phyloP scores from a whole-genome alignment of 2,329 filamentous ascomycete species.

The Paracoccidioides brasiliensis region DNA sequence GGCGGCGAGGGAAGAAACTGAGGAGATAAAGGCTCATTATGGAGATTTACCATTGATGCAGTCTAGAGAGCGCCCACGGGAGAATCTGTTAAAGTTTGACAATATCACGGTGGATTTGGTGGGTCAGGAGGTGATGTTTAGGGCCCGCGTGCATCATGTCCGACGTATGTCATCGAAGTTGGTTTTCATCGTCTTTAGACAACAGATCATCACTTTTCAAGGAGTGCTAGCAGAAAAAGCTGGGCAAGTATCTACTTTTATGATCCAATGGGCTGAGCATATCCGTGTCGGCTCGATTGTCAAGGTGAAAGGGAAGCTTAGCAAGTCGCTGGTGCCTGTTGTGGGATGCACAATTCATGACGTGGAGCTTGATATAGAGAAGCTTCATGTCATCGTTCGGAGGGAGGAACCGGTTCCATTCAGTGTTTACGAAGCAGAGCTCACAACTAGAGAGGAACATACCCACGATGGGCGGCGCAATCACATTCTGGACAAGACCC shows the following conservation, averaged over 20 bases:
- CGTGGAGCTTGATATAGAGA: slow-evolving; percentile 59
- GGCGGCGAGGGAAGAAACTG: slow-evolving; percentile 42
- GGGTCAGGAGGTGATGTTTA: slow-evolving; percentile 52
- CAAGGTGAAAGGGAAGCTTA: slow-evolving; percentile 59
- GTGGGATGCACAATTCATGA: slow-evolving; percentile 63
- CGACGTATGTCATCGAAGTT: slow-evolving; percentile 70
- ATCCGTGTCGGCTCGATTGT: slow-evolving; percentile 67
- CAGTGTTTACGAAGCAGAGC: slow-evolving; percentile 57
- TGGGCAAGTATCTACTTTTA: slow-evolving; percentile 53
- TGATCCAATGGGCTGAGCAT: slow-evolving; percentile 80
- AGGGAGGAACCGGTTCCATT: slow-evolving; percentile 53
- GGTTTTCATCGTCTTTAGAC: slow-evolving; percentile 74
- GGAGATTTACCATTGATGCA: slow-evolving; percentile 46
- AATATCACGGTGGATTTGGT: slow-evolving; percentile 40
- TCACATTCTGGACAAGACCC: slow-evolving; percentile 58
- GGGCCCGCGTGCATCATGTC: slow-evolving; percentile 62
- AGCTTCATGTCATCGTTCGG: slow-evolving; percentile 49
- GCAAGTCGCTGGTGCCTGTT: slow-evolving; percentile 60
- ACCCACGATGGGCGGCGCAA: slow-evolving; percentile 43
- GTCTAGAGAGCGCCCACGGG: slow-evolving; percentile 39
- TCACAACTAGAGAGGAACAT: slow-evolving; percentile 44
- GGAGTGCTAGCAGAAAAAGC: slow-evolving; percentile 57
- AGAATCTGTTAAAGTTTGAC: slow-evolving; percentile 38
- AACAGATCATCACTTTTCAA: slow-evolving; percentile 72
- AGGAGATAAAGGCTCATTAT: slow-evolving; percentile 47